Base-by-base conservation (phyloP, 192 early-diverging fungal genomes). In the Coemansia furcata region DNA sequence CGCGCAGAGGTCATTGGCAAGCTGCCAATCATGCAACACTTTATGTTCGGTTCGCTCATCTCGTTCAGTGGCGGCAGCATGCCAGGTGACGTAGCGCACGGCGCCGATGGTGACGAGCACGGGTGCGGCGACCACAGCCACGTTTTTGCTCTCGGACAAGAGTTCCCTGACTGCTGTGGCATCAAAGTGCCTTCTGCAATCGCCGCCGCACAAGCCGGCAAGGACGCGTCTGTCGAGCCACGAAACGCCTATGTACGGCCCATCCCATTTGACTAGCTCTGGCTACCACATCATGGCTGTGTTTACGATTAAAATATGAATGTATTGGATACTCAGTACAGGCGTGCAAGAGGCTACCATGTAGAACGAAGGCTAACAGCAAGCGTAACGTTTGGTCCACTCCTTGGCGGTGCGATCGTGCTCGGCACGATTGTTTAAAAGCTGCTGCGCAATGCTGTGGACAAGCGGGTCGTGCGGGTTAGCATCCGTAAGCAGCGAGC, bases 381-480 rank as follows among this genome's bases (percentile, higher is more conserved):
- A 58, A n/a, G 33, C 43, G 39, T n/a, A 30, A 29, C 58, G 71
- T 75, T 70, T 77, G 69, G 94, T 96, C 94, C 94, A 98, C 67
- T 98, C 97, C 69, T 89, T 80, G 61, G 97, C 95, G 36, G 92
- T 95, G 40, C 86, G 76, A 68, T 96, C 93, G 77, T 98, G 96
- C 44, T 88, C 89, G 42, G 87, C 36, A 60, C 91, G 85, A 76
- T 99, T 94, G 44, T 93, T 95, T 88, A 97, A 97, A 90, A 95
- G 98, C 36, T 94, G 76, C 74, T 99, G 95, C 52, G 97, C 97
- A 78, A 99, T 93, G 80, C 98, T 95, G 43, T 95, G 96, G 23
- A 99, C 97, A 59, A 99, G 90, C 36, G 97, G 97, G 83, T 98
- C 95, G 75, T 94, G 89, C 40, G 97, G 97, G 77, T 99, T 99